Evolutionary conservation across 139 green algal genomes (phyloP), one percentile per base, ranked within the genome.

Genomic region (Micromonas pusilla): DNA sequence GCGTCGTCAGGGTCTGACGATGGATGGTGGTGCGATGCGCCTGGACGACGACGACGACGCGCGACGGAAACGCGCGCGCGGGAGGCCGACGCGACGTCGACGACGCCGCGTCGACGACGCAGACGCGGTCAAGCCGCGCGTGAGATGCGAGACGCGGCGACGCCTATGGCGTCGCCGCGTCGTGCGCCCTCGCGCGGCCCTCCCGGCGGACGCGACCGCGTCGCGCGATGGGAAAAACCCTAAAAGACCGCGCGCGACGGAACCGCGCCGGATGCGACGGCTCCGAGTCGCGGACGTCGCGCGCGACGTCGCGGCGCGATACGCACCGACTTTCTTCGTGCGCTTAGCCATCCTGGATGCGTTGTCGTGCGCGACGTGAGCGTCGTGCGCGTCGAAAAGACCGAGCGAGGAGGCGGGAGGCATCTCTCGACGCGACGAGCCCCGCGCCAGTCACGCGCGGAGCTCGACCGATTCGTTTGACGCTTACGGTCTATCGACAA

Each of bases 261-360:
- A 2, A 31, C 1, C 63, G 63, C 23, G 25, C 3, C 26, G 26
- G 26, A 4, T 31, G 33, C 25, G 21, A 19, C 31, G 30, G 20
- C 66, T 30, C 53, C 66, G 20, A 6, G 1, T 23, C 19, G 33
- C 33, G 19, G 21, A 34, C 66, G 9, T 1, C 3, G 30, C 25
- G 19, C 30, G 31, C 66, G 33, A 23, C 30, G 16, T 53, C 6
- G 68, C 60, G 52, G 1, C 2, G 31, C 23, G 34, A 31, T 25
- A 75, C 68, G 36, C 53, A 75, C 68, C 68, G 33, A 75, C 68
- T 93, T 99, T 99, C 91, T 98, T 98, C 5, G 95, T 99, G 80
- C 95, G 92, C 91, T 98, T 98, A 66, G 95, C 84, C 83, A 78
- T 78, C 36, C 28, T 70, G 28, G n/a, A n/a, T n/a, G n/a, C n/a